Conservation (phyloP, 1,139 yeast species). For the Saccharomyces hybrid region DNA sequence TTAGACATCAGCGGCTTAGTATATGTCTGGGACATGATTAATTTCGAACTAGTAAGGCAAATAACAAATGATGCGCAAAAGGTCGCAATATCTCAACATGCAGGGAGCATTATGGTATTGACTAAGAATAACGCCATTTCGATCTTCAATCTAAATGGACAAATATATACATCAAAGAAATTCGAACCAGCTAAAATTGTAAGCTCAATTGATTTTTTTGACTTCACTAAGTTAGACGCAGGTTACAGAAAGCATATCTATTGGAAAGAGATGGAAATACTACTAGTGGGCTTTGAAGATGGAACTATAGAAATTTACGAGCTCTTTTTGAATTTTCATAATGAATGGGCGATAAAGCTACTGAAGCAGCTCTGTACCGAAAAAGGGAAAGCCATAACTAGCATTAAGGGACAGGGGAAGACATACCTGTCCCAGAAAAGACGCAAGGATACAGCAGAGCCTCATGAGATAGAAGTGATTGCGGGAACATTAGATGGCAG, state of each 20-base stretch:
- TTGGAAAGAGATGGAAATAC: conserved; percentile 33
- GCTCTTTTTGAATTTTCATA: conserved; percentile 19
- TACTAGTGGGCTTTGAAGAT: conserved; percentile 33
- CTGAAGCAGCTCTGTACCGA: conserved; percentile 17
- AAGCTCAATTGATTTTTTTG: conserved; percentile 21
- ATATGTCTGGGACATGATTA: conserved; percentile 52
- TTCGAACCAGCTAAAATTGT: conserved; percentile 10
- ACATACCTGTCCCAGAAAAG: conserved; percentile 6
- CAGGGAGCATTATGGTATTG: conserved; percentile 45
- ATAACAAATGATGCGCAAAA: conserved; percentile 30
- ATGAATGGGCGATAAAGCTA: conserved; percentile 20
- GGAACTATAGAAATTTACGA: conserved; percentile 30
- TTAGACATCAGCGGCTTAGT: conserved; percentile 45
- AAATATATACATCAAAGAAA: conserved; percentile 27
- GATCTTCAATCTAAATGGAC: conserved; percentile 52
- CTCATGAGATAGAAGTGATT: conserved; percentile 3
- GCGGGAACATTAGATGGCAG: background rate
- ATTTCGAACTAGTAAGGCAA: conserved; percentile 42
- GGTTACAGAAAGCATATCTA: conserved; percentile 31
- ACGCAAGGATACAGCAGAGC: background rate
- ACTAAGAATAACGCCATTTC: conserved; percentile 26
- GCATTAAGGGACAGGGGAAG: conserved; percentile 20
- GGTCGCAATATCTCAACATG: conserved; percentile 45
- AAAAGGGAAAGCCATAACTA: conserved; percentile 13
- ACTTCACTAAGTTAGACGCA: conserved; percentile 22